Evolutionary conservation across 495 filamentous ascomycete species (phyloP).

Genomic region (Daldinia vernicosa): DNA sequence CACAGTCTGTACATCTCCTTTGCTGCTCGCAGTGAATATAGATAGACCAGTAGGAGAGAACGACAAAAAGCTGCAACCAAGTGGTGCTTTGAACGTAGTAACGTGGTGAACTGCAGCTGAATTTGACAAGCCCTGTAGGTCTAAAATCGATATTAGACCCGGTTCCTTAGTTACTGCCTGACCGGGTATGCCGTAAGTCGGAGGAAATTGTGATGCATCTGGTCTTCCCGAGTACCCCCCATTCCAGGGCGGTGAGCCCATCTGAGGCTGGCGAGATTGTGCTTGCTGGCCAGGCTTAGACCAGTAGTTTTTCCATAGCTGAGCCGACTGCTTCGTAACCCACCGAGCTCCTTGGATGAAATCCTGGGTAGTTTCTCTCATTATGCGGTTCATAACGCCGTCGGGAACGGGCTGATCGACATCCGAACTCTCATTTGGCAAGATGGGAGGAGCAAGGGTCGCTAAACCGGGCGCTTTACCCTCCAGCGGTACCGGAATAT

Average conservation of each 20-base stretch:
- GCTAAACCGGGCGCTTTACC: conserved; percentile 72
- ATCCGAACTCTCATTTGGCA: conserved; percentile 76
- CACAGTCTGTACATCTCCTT: conserved; percentile 89
- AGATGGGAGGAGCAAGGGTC: conserved; percentile 74
- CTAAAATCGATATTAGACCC: conserved; percentile 83
- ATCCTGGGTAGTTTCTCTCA: conserved; percentile 88
- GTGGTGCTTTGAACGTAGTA: conserved; percentile 80
- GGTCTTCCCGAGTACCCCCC: conserved; percentile 45
- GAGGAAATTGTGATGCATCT: conserved; percentile 69
- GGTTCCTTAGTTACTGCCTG: conserved; percentile 69
- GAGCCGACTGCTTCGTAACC: conserved; percentile 84
- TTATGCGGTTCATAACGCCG: conserved; percentile 82
- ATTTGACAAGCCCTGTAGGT: conserved; percentile 69
- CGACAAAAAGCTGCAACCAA: conserved; percentile 91
- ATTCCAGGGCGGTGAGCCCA: conserved; percentile 55
- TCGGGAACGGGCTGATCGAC: conserved; percentile 83
- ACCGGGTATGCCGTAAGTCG: conserved; percentile 71
- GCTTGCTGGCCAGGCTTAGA: conserved; percentile 62
- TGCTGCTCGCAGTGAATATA: conserved; percentile 88
- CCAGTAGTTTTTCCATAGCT: conserved; percentile 92
- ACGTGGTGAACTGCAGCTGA: conserved; percentile 66
- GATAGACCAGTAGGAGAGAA: conserved; percentile 85
- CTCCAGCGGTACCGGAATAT: conserved; percentile 54
- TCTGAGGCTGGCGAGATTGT: conserved; percentile 51
- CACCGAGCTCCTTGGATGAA: conserved; percentile 87